Evolutionary conservation across 345 rosid species (phyloP).

Genomic region (Citrus maxima): DNA sequence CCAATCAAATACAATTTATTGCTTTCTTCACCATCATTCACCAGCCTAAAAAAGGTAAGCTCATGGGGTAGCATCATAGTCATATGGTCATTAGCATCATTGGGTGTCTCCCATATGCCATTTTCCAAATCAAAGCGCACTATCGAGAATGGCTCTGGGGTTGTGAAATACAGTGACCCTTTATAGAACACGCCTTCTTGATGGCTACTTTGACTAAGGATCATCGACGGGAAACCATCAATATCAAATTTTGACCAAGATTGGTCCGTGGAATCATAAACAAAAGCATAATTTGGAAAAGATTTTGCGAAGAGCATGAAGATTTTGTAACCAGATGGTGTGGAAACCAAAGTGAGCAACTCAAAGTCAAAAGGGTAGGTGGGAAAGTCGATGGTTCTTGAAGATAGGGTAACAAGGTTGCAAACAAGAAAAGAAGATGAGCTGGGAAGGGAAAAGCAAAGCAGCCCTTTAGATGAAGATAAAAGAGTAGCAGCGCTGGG

Average conservation of each 20-base stretch:
- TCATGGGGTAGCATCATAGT: constrained; percentile 39
- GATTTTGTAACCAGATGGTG: constrained; percentile 50
- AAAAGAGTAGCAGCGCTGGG: constrained; percentile 31
- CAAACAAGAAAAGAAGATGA: constrained; percentile 53
- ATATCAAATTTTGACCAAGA: constrained; percentile 52
- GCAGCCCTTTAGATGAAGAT: constrained; percentile 68
- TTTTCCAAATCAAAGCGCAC: constrained; percentile 43
- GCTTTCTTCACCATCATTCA: constrained; percentile 41
- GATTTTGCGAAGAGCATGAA: constrained; percentile 47
- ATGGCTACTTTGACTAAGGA: constrained; percentile 34
- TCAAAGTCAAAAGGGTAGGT: constrained; percentile 57
- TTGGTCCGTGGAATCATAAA: constrained; percentile 52
- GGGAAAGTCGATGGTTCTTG: constrained; percentile 56
- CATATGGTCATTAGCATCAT: background rate
- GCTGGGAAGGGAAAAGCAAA: constrained; percentile 55
- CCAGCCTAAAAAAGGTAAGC: constrained; percentile 67
- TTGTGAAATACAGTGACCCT: constrained; percentile 54
- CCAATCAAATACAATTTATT: constrained; percentile 67
- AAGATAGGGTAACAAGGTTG: constrained; percentile 63
- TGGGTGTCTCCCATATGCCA: constrained; percentile 39
- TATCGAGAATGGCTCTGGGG: constrained; percentile 61
- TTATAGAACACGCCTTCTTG: constrained; percentile 62
- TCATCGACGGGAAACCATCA: constrained; percentile 39
- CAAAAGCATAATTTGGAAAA: constrained; percentile 36
- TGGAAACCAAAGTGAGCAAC: constrained; percentile 57